Evolutionary conservation across 495 filamentous ascomycete species (phyloP), one percentile per base, ranked within the genome.

Genomic region (Trichocladium antarcticum): DNA sequence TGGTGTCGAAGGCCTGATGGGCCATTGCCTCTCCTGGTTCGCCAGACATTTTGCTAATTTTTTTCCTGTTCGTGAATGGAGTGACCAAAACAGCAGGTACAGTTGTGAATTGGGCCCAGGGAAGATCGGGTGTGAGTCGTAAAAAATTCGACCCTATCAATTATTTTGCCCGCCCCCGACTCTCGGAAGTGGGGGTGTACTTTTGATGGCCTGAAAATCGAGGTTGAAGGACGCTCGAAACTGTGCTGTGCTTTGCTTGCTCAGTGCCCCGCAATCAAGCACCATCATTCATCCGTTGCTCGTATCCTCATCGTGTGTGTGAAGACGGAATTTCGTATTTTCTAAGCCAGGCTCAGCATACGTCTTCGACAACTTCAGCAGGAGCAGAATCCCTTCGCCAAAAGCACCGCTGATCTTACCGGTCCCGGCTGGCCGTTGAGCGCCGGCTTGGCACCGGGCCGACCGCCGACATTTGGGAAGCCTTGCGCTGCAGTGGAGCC

Each of bases 1-100:
- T 55, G 52, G 52, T 55, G 52, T 55, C 52, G 52, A 55, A 55
- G 52, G 52, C 46, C 19, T 32, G 24, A 21, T 55, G 52, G 37
- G 52, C 52, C 51, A 54, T 54, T 1, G 46, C 46, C 42, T 55
- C 52, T 46, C 52, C 52, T 21, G 42, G 46, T 55, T 41, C 51
- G 51, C 42, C 47, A n/a, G 46, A 32, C 52, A 55, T 55, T 9
- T 31, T 9, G 21, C 1, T 36, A 12, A 15, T 27, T 7, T 12
- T 52, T 29, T 20, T 9, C 31, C 14, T 27, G 28, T 36, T 29
- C 12, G 22, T 44, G 15, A 32, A 20, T 16, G 36, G 16, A 36
- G 29, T 34, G 50, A 52, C 31, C 37, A 28, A 29, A 39, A 16
- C 36, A 24, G n/a, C 32, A 32, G 27, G 22, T 42, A 29, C 47